phyloP scores from a whole-genome alignment of 495 filamentous ascomycete species.

The Emericellopsis terricola region DNA sequence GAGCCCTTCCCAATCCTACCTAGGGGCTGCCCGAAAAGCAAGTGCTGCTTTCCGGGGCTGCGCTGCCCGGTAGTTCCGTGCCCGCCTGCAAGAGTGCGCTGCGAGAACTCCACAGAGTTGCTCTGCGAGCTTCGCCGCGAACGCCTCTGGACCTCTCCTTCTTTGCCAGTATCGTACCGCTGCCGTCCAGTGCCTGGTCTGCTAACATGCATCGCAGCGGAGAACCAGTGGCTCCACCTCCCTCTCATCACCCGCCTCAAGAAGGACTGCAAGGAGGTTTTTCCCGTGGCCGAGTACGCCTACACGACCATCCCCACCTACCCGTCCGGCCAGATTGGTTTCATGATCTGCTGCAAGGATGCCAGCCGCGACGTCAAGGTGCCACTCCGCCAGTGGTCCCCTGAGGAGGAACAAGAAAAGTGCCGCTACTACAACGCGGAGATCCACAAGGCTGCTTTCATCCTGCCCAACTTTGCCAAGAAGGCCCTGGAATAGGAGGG shows the following conservation, averaged over 20 bases:
- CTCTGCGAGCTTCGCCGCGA: too few species aligned
- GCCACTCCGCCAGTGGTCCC: conserved; percentile 59
- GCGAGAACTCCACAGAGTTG: too few species aligned
- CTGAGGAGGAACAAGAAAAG: conserved; percentile 78
- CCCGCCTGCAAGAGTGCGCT: too few species aligned
- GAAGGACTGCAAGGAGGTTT: conserved; percentile 92
- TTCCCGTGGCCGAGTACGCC: conserved; percentile 93
- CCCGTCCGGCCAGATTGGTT: conserved; percentile 97
- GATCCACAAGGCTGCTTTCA: conserved; percentile 86
- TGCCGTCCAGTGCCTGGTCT: too few species aligned
- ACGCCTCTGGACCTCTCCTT: background rate
- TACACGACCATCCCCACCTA: conserved; percentile 99
- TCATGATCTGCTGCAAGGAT: conserved; percentile 99
- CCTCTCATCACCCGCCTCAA: conserved; percentile 77
- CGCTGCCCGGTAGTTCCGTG: conserved; percentile 3
- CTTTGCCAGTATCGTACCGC: too few species aligned
- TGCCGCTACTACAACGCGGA: conserved; percentile 93
- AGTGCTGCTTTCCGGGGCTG: conserved; percentile 1
- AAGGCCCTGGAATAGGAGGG: conserved; percentile 42
- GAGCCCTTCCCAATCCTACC: conserved; percentile 1
- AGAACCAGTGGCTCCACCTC: conserved; percentile 99
- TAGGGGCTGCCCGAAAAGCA: conserved; percentile 4
- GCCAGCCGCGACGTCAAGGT: conserved; percentile 59
- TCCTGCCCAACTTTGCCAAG: conserved; percentile 82
- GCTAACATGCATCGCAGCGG: conserved; percentile 41